These are phyloP conservation scores for Neonectria hederae DNA, from an alignment of 2,329 filamentous ascomycete genomes.

Conservation along the genomic window DNA sequence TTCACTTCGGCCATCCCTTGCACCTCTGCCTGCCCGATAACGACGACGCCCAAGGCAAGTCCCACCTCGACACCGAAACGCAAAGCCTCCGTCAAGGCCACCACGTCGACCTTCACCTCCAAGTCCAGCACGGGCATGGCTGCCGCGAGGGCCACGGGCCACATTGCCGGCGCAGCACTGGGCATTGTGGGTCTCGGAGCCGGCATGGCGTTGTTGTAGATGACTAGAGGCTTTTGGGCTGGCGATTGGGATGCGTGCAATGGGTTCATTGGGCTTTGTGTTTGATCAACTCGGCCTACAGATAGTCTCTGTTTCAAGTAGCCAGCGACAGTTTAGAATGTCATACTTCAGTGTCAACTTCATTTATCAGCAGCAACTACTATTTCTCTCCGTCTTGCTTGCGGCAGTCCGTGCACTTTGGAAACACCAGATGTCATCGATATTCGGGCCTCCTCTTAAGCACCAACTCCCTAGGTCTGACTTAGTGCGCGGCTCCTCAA, in stretches of 20 bases:
- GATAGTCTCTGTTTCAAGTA: not conserved
- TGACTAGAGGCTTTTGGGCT: too few species aligned
- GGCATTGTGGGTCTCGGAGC: conserved; percentile 44
- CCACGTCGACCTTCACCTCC: conserved; percentile 15
- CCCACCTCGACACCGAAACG: conserved; percentile 29
- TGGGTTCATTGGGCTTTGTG: not conserved
- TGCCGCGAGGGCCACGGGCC: conserved; percentile 39
- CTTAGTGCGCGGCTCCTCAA: not conserved
- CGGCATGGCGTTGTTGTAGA: conserved; percentile 41
- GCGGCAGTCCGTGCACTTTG: not conserved
- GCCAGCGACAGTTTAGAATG: not conserved
- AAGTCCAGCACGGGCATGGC: conserved; percentile 38
- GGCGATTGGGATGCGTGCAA: not conserved
- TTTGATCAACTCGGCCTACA: not conserved
- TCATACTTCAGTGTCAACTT: not conserved
- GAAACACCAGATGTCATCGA: not conserved
- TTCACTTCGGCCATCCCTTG: conserved; percentile 57
- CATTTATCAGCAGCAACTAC: not conserved
- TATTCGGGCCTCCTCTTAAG: not conserved
- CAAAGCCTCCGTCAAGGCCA: not conserved
- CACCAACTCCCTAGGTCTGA: not conserved
- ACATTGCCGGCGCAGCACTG: conserved; percentile 42
- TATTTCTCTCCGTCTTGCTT: too few species aligned
- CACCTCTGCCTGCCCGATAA: conserved; percentile 51
- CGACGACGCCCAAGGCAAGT: conserved; percentile 32